Base-by-base conservation (phyloP, 106 monocot genomes). In the Dioscorea zingiberensis region DNA sequence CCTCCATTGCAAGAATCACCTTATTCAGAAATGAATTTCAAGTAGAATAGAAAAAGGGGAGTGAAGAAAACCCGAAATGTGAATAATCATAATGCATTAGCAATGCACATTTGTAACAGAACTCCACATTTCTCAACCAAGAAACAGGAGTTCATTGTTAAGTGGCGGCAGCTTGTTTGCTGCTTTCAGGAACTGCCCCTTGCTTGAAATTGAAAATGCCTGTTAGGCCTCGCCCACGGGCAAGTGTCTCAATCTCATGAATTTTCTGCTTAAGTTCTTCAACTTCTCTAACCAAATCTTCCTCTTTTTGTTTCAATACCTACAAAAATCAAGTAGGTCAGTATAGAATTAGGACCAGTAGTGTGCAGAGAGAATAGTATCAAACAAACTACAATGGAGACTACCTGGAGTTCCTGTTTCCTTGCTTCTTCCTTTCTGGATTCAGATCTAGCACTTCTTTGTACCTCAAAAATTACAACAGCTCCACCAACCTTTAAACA, bases 291-390 rank as follows among this genome's bases (percentile, higher is more conserved):
- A 27, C 72, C 48, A 88, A 57, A 10, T 84, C 66, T 28, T 69
- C 80, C 44, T 77, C 80, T 16, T 62, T 84, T 28, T 72, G 54
- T 69, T 73, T 84, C 21, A 84, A 72, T 62, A 54, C 84, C 87
- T 88, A 67, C 19, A 60, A 13, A 32, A 27, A 53, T 22, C 21
- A 19, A 58, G 14, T 51, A 13, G 17, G 6, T 25, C 24, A 11
- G 32, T 25, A 12, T n/a, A 48, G 7, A 22, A 53, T 54, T 25
- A 44, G 53, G 30, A 55, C 4, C 17, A 3, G 16, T 47, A 23
- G 0, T 51, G 23, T 4, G 11, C 47, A 25, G 22, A 25, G 48
- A 49, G 13, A 38, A 21, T 22, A 13, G 9, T 25, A 45, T 53
- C 51, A n/a, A 16, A 51, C 15, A 44, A 55, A 17, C 27, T 26